Conservation (phyloP, 2,329 filamentous ascomycete genomes). For the Cladophialophora carrionii region DNA sequence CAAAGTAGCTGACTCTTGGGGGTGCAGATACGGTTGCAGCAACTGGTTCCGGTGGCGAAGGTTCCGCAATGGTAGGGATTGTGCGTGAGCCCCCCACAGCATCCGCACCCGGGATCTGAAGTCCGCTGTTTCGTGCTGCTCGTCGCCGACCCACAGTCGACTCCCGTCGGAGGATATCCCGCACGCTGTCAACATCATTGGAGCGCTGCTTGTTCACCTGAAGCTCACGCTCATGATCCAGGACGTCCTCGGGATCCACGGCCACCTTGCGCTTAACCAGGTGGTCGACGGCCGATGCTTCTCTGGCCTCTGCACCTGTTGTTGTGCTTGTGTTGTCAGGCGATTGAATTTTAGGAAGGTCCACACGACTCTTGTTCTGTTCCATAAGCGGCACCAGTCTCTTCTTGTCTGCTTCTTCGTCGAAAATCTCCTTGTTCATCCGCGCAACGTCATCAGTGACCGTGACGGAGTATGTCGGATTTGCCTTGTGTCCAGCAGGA, state of each 20-base stretch:
- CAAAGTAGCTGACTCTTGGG: slow-evolving; percentile 34
- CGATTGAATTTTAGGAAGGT: slow-evolving; percentile 16
- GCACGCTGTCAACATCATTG: slow-evolving; percentile 38
- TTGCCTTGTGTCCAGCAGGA: slow-evolving; percentile 64
- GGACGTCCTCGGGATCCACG: slow-evolving; percentile 30
- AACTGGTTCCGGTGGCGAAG: slow-evolving; percentile 29
- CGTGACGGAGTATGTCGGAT: slow-evolving; percentile 79
- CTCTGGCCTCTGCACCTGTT: slow-evolving; percentile 31
- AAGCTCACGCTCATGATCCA: slow-evolving; percentile 29
- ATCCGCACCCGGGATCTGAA: slow-evolving; percentile 20
- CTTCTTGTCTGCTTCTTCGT: slow-evolving; percentile 63
- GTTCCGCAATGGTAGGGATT: slow-evolving; percentile 32
- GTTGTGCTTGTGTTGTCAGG: slow-evolving; percentile 10
- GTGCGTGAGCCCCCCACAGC: slow-evolving; percentile 25
- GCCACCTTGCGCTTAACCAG: slow-evolving; percentile 30
- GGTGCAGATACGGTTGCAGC: slow-evolving; percentile 15
- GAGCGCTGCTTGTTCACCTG: slow-evolving; percentile 33
- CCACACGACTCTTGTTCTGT: slow-evolving; percentile 15
- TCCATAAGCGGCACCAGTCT: slow-evolving; percentile 62
- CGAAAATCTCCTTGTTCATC: slow-evolving; percentile 63
- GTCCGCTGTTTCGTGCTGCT: slow-evolving; percentile 36
- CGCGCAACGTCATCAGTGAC: slow-evolving; percentile 71
- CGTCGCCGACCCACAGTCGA: slow-evolving; percentile 48
- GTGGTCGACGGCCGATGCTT: slow-evolving; percentile 27
- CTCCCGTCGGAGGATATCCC: slow-evolving; percentile 43